Percentiles rank a stretch among this genome's conserved stretches.
Evolutionary conservation across 805 yeast species (phyloP).

Genomic region (Suhomyces kilbournensis): DNA sequence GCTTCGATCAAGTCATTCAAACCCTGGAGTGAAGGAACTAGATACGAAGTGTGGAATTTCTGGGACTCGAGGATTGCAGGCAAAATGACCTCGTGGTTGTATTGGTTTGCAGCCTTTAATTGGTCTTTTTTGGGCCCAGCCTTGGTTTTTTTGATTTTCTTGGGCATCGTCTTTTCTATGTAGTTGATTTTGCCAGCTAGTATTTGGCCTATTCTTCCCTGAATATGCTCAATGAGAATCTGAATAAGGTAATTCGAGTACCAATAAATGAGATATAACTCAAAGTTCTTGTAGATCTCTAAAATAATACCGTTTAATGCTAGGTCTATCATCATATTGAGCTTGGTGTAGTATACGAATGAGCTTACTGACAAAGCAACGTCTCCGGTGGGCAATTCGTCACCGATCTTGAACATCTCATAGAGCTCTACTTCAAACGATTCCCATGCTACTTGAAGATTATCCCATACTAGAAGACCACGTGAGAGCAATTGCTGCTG

Average conservation of each 20-base stretch:
- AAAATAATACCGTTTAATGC: conserved; percentile 71
- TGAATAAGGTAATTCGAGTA: conserved; percentile 51
- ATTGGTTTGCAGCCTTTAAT: conserved; percentile 24
- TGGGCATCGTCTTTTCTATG: conserved; percentile 33
- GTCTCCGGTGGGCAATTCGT: conserved; percentile 23
- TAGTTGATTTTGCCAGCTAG: conserved; percentile 34
- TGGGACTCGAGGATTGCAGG: conserved; percentile 31
- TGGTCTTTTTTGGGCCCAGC: conserved; percentile 49
- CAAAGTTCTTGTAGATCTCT: conserved; percentile 70
- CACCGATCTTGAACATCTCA: conserved; percentile 36
- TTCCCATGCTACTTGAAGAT: conserved; percentile 75
- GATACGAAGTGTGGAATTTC: conserved; percentile 20
- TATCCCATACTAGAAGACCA: conserved; percentile 66
- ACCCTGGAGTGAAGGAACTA: conserved; percentile 17
- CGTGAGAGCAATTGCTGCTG: conserved; percentile 70
- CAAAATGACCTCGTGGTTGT: conserved; percentile 27
- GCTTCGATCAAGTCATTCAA: conserved; percentile 20
- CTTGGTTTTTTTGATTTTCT: conserved; percentile 46
- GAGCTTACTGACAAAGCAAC: conserved; percentile 66
- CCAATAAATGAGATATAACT: conserved; percentile 67
- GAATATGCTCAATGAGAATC: conserved; percentile 40
- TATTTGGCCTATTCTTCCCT: conserved; percentile 30
- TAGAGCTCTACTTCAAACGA: conserved; percentile 50
- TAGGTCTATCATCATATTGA: conserved; percentile 70
- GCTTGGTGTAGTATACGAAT: conserved; percentile 64